Base-by-base conservation (phyloP, 257 asterid genomes). In the Apocynum venetum region DNA sequence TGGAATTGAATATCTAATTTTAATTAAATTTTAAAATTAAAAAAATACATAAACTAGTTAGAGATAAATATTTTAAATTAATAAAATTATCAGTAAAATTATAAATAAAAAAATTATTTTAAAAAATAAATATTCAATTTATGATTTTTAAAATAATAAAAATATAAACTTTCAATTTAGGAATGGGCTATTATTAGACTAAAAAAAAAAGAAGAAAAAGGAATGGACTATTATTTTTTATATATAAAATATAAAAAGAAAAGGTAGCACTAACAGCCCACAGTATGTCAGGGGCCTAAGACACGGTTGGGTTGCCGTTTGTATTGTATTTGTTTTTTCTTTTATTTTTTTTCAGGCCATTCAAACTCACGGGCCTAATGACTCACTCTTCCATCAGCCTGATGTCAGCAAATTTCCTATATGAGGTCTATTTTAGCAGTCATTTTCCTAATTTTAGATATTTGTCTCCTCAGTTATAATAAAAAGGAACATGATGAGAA, bases 361-460 rank as follows among this genome's bases (percentile, higher is more conserved):
- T 20, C 17, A 15, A 36, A 12, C 1, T 8, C 52, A 7, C 46
- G 11, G 36, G 38, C 73, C 52, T 43, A 0, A 43, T 48, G 76
- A 48, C 76, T 72, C 64, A 72, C 47, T 3, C 76, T 72, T 55
- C 17, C 76, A 35, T 72, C 76, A 72, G 25, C 64, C 46, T 72
- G 64, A 72, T 8, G 76, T 72, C 76, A 72, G 4, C 46, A 25
- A 72, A 13, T 51, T 72, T 71, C 59, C 61, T 13, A 46, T 20
- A 46, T 47, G 2, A 13, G 8, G 44, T n/a, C 41, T 9, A 19
- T 11, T 70, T 70, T 46, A 3, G 7, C n/a, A 64, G 47, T 38
- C n/a, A 14, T 36, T 71, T 10, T 71, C 17, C 43, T 48, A 19
- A 12, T 4, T 71, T 71, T 49, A 25, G n/a, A n/a, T 48, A 8